phyloP scores from a whole-genome alignment of 305 asterid species.

The Fraxinus baroniana region DNA sequence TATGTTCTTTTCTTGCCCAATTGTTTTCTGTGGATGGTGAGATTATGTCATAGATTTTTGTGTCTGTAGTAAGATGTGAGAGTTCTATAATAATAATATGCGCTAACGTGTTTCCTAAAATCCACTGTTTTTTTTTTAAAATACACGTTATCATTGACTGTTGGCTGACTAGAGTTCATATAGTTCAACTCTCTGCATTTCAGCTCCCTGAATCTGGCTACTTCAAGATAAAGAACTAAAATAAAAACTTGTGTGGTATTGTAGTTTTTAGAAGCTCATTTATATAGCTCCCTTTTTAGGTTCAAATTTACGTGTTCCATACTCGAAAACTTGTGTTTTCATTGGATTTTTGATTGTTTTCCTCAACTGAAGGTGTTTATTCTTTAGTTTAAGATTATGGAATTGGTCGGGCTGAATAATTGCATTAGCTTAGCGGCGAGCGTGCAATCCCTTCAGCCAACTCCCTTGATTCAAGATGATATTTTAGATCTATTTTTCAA shows the following conservation, averaged over 20 bases:
- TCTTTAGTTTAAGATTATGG: neutral
- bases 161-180: neutral
- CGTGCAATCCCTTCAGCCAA: neutral
- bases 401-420: neutral
- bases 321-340: neutral
- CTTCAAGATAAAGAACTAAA: neutral
- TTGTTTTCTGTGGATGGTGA: neutral
- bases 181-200: neutral
- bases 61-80: neutral
- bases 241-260: neutral
- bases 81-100: neutral
- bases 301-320: neutral
- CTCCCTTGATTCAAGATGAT: neutral
- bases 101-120: neutral
- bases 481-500: neutral
- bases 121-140: neutral
- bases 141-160: neutral
- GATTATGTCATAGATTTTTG: neutral
- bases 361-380: neutral
- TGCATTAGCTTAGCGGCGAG: neutral
- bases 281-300: neutral
- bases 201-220: neutral
- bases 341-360: neutral
- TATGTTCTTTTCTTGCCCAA: slow-evolving; percentile 19
- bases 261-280: neutral